Evolutionary conservation across 164 flowering plant genomes (phyloP).

Genomic region (Chimonanthus salicifolius): DNA sequence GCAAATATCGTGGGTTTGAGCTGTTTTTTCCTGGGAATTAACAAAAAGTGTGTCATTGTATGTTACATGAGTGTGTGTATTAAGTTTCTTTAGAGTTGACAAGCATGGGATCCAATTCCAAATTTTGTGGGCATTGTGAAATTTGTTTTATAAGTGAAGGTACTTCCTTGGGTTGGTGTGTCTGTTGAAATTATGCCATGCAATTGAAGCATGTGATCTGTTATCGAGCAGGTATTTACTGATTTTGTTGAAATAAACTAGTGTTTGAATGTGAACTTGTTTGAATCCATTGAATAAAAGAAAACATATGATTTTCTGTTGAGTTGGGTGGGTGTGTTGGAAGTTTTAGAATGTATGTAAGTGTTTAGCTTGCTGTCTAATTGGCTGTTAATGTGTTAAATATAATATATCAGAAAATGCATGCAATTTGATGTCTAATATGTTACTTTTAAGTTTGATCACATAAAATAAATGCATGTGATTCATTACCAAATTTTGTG

Average conservation of each 20-base stretch:
- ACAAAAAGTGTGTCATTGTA: background rate
- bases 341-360: too few species aligned
- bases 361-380: too few species aligned
- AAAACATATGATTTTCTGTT: background rate
- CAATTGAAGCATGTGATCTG: background rate
- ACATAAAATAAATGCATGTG: too few species aligned
- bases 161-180: background rate
- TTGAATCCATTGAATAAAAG: too few species aligned
- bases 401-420: background rate
- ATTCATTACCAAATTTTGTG: background rate
- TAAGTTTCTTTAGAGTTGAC: background rate
- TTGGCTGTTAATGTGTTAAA: too few species aligned
- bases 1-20: background rate
- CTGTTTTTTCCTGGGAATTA: background rate
- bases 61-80: background rate
- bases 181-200: too few species aligned
- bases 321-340: background rate
- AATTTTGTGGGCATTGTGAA: background rate
- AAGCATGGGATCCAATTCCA: background rate
- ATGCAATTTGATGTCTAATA: background rate
- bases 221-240: background rate
- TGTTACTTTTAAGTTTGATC: background rate
- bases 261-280: too few species aligned
- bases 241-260: background rate
- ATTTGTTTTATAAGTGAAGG: background rate